These are phyloP conservation scores for Pestalotiopsis fici DNA, from an alignment of 2,329 filamentous ascomycete genomes.

Conservation along the genomic window DNA sequence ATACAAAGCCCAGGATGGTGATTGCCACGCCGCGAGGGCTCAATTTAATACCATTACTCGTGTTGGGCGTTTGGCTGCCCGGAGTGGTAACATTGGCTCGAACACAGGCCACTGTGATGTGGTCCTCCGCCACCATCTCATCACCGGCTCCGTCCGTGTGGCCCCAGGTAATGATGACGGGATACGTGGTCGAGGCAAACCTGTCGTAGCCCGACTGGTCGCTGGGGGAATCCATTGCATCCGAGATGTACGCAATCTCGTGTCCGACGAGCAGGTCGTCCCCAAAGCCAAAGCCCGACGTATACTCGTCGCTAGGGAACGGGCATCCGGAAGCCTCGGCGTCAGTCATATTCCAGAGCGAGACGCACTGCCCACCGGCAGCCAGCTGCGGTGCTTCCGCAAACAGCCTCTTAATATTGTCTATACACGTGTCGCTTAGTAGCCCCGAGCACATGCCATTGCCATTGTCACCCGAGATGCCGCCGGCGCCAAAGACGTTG, in stretches of 20 bases:
- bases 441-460: neutral
- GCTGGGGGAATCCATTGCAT: neutral
- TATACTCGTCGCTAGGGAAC: neutral
- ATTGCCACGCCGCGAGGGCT: neutral
- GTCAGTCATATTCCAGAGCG: neutral
- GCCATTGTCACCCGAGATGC: neutral
- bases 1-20: neutral
- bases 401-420: neutral
- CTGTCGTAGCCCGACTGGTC: neutral
- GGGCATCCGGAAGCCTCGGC: neutral
- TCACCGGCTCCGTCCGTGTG: neutral
- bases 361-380: neutral
- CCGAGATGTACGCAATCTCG: neutral
- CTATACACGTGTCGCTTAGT: neutral
- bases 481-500: neutral
- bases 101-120: neutral
- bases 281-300: neutral
- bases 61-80: neutral
- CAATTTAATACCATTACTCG: neutral
- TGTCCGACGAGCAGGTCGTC: neutral
- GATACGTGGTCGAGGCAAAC: neutral
- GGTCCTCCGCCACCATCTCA: neutral
- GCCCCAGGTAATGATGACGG: neutral
- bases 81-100: neutral
- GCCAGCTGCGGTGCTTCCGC: neutral